A percentile compares a stretch with the other conserved stretches of the same genome.
phyloP scores from a whole-genome alignment of 345 rosid genomes.

The Noccaea caerulescens region DNA sequence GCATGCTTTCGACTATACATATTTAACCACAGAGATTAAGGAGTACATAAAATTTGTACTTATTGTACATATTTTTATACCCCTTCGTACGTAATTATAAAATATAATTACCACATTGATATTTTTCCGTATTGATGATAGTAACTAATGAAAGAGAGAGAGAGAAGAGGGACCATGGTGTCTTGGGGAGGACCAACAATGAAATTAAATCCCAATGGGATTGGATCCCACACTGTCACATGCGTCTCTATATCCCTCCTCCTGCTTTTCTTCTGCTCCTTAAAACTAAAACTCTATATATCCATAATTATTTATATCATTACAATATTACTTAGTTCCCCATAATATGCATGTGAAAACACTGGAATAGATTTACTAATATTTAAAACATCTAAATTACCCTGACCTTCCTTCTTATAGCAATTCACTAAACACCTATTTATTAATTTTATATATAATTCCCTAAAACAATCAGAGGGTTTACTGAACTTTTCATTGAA shows the following conservation, averaged over 20 bases:
- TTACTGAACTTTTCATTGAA: slow-evolving; percentile 14
- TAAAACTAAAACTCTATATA: slow-evolving; percentile 20
- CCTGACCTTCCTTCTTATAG: not conserved
- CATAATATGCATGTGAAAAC: slow-evolving; percentile 10
- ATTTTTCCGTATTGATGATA: slow-evolving; percentile 19
- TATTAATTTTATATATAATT: slow-evolving; percentile 1
- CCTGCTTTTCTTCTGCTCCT: slow-evolving; percentile 40
- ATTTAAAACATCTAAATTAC: slow-evolving; percentile 17
- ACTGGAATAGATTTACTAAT: not conserved
- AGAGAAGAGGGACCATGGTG: slow-evolving; percentile 59
- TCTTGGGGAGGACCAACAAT: slow-evolving; percentile 60
- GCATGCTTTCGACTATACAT: slow-evolving; percentile 5
- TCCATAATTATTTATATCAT: slow-evolving; percentile 12
- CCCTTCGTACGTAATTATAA: slow-evolving; percentile 37
- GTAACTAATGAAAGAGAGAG: slow-evolving; percentile 25
- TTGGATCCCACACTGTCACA: slow-evolving; percentile 66
- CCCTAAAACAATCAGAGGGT: not conserved
- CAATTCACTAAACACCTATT: not conserved
- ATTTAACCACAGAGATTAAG: slow-evolving; percentile 20
- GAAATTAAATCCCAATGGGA: slow-evolving; percentile 49
- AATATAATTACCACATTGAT: slow-evolving; percentile 34
- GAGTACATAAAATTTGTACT: slow-evolving; percentile 36
- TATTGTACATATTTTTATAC: slow-evolving; percentile 34
- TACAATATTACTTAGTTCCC: not conserved
- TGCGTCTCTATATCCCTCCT: slow-evolving; percentile 37